These are phyloP conservation scores for Piloderma croceum DNA, from an alignment of 768 basidiomycete species.

Conservation along the genomic window DNA sequence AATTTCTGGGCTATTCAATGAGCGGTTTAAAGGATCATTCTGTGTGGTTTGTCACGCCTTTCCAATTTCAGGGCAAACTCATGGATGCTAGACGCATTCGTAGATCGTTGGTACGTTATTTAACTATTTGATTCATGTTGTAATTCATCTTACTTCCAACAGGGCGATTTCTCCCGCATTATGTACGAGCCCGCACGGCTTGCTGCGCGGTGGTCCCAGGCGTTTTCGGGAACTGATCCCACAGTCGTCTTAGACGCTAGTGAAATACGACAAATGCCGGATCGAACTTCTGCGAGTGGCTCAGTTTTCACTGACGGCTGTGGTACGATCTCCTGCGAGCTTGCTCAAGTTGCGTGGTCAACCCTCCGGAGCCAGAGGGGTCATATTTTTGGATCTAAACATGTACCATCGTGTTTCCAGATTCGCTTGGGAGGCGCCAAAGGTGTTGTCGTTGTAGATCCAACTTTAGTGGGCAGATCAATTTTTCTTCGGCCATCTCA, in stretches of 20 bases:
- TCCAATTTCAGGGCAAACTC: constrained; percentile 12
- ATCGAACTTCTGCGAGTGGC: constrained; percentile 22
- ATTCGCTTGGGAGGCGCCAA: constrained; percentile 43
- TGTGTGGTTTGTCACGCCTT: constrained; percentile 44
- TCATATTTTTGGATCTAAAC: constrained; percentile 16
- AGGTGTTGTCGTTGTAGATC: constrained; percentile 43
- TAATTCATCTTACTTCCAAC: neutral
- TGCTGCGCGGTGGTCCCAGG: constrained; percentile 49
- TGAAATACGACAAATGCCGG: constrained; percentile 29
- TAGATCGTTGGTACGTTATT: neutral
- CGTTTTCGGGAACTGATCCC: constrained; percentile 47
- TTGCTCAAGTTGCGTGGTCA: constrained; percentile 32
- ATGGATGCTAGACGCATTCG: neutral
- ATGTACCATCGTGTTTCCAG: constrained; percentile 37
- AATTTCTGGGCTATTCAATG: constrained; percentile 50
- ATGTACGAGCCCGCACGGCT: constrained; percentile 39
- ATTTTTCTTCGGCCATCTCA: constrained; percentile 41
- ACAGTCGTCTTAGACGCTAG: constrained; percentile 31
- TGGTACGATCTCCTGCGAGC: constrained; percentile 37
- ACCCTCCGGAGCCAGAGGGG: too few relatives aligned
- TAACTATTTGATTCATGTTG: neutral
- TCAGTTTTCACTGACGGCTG: constrained; percentile 48
- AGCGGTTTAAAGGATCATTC: constrained; percentile 47
- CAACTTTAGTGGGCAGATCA: constrained; percentile 22
- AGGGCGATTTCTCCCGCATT: constrained; percentile 38